Percentiles rank a stretch among this genome's conserved stretches.
Conservation (phyloP, 768 basidiomycete genomes). For the Candolleomyces eurysporus region DNA sequence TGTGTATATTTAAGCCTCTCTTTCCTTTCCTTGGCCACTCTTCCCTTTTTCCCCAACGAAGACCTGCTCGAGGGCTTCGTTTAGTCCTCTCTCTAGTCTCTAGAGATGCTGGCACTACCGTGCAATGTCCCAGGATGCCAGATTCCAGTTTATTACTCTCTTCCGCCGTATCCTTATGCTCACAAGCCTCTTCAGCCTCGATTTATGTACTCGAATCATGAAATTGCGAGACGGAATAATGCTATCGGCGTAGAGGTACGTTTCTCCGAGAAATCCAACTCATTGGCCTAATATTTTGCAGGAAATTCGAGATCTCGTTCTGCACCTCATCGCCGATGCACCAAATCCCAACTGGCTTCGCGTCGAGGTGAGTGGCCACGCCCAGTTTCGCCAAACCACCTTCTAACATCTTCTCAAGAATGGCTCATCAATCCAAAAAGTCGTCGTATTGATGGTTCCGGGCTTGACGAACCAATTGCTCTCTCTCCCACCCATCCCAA, state of each 20-base stretch:
- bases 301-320: no score
- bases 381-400: no score
- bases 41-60: background rate
- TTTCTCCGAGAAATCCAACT: no score
- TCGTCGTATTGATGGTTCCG: constrained; percentile 81
- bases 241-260: constrained; percentile 43
- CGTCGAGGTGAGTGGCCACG: constrained; percentile 15
- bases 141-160: constrained; percentile 11
- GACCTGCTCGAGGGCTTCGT: no score
- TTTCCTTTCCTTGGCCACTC: constrained; percentile 6
- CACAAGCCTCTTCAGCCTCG: constrained; percentile 54
- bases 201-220: constrained; percentile 80
- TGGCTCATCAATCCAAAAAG: constrained; percentile 55
- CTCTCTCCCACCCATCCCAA: constrained; percentile 67
- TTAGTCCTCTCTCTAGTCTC: no score
- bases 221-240: constrained; percentile 69
- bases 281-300: no score
- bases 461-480: constrained; percentile 79
- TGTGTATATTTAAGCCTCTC: constrained; percentile 30
- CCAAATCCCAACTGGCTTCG: no score
- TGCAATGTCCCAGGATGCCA: background rate
- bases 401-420: no score
- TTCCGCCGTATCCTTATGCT: background rate
- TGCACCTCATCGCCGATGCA: no score
- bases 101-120: constrained; percentile 15